These are phyloP conservation scores for Rhodomyrtus psidioides DNA, from an alignment of 441 rosid species.

Conservation along the genomic window DNA sequence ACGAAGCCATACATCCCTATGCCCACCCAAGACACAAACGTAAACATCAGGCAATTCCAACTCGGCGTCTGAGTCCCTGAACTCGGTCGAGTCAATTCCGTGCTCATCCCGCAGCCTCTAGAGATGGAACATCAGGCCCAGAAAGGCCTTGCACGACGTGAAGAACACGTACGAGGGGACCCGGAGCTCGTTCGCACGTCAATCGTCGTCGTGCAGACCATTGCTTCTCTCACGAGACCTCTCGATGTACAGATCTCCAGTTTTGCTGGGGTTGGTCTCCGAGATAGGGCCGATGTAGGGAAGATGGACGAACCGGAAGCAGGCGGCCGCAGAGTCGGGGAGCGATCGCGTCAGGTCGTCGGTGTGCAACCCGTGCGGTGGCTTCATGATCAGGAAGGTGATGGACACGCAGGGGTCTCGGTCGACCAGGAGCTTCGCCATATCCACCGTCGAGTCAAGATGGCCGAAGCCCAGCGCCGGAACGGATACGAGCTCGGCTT, in stretches of 20 bases:
- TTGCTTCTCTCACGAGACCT: conserved; percentile 1
- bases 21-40: no score
- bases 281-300: not conserved
- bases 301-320: not conserved
- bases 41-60: not conserved
- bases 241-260: not conserved
- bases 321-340: not conserved
- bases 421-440: not conserved
- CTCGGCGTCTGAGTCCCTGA: not conserved
- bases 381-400: conserved; percentile 1
- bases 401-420: not conserved
- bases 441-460: not conserved
- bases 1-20: no score
- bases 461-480: not conserved
- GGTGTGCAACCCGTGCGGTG: not conserved
- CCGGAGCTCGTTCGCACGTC: conserved; percentile 15
- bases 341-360: not conserved
- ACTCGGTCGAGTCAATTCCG: not conserved
- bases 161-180: conserved; percentile 17
- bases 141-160: conserved; percentile 1
- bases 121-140: conserved; percentile 1
- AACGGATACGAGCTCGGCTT: not conserved
- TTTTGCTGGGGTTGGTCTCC: not conserved
- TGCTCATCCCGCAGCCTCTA: not conserved
- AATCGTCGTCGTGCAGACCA: conserved; percentile 3